Evolutionary conservation across 768 basidiomycete species (phyloP), one percentile per base, ranked within the genome.

Genomic region (Mrakia gelida): DNA sequence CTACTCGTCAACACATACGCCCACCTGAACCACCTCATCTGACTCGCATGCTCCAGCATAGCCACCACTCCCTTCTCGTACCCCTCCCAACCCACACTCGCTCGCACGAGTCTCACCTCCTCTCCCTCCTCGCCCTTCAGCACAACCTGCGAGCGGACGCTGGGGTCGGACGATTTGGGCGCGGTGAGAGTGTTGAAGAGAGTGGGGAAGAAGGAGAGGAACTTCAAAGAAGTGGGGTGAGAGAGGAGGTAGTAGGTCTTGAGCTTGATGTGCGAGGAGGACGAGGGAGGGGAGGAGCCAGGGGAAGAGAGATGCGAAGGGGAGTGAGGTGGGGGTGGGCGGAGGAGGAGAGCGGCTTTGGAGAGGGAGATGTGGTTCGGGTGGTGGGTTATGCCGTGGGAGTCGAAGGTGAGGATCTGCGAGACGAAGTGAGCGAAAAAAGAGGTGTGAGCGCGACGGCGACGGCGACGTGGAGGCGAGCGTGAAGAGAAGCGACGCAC

Each of bases 331-430:
- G 49, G 28, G 13, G 71, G 30, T 0, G 71, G 52, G 16, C 26
- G 43, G n/a, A 38, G 74, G 86, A 81, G 32, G 91, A 86, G 75
- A 86, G 84, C 62, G 86, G 83, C 56, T 87, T 88, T 52, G 90
- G 84, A 83, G 13, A 95, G 86, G 1, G 93, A 90, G 80, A 86
- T 87, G 84, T 97, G 95, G 82, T 97, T 96, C 1, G 92, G 92
- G 82, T 96, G 95, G 7, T 86, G 86, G 28, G 94, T 92, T 21
- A 96, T 85, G 3, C 94, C 95, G 3, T 82, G 81, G 0, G 85
- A 78, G 84, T 97, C 95, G 82, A 96, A 97, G 0, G 94, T 95
- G 71, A 97, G 86, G 67, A 96, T 90, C 93, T 95, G 80, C 21
- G 16, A 41, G n/a, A 74, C 15, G 56, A 68, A 62, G 3, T 5